Conservation (phyloP, 2,329 filamentous ascomycete species). For the Alternaria arborescens region DNA sequence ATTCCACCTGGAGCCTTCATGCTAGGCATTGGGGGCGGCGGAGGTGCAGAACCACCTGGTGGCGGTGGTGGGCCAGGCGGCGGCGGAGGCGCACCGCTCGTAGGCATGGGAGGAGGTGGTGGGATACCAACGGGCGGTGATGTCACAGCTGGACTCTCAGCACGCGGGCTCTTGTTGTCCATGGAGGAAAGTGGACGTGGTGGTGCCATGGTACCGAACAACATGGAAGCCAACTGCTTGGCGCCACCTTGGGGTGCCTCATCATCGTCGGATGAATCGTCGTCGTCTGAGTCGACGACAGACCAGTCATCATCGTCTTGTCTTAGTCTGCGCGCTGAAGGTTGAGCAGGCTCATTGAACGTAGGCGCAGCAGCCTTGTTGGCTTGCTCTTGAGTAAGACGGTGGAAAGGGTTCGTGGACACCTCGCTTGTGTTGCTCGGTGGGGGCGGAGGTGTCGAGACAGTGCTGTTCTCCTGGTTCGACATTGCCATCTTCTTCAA, state of each 20-base stretch:
- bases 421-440: slow-evolving; percentile 58
- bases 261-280: slow-evolving; percentile 72
- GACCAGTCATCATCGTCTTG: slow-evolving; percentile 82
- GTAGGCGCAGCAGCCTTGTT: slow-evolving; percentile 53
- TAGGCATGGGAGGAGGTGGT: slow-evolving; percentile 62
- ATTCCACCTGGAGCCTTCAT: slow-evolving; percentile 41
- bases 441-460: slow-evolving; percentile 52
- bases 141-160: slow-evolving; percentile 54
- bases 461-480: slow-evolving; percentile 60
- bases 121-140: slow-evolving; percentile 55
- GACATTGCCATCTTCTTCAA: slow-evolving; percentile 85
- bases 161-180: slow-evolving; percentile 69
- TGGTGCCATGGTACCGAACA: slow-evolving; percentile 97
- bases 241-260: slow-evolving; percentile 86
- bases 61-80: slow-evolving; percentile 61
- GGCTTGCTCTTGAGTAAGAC: slow-evolving; percentile 73
- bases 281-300: slow-evolving; percentile 77
- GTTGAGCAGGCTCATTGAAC: slow-evolving; percentile 57
- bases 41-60: slow-evolving; percentile 44
- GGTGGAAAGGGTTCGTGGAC: slow-evolving; percentile 92
- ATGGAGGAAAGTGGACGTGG: slow-evolving; percentile 86
- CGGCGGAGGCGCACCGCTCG: slow-evolving; percentile 53
- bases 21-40: slow-evolving; percentile 56
- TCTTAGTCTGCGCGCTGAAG: slow-evolving; percentile 63
- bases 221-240: slow-evolving; percentile 89